Evolutionary conservation across 176 grass and related monocot species (phyloP).

Genomic region (Miscanthus lutarioriparius): DNA sequence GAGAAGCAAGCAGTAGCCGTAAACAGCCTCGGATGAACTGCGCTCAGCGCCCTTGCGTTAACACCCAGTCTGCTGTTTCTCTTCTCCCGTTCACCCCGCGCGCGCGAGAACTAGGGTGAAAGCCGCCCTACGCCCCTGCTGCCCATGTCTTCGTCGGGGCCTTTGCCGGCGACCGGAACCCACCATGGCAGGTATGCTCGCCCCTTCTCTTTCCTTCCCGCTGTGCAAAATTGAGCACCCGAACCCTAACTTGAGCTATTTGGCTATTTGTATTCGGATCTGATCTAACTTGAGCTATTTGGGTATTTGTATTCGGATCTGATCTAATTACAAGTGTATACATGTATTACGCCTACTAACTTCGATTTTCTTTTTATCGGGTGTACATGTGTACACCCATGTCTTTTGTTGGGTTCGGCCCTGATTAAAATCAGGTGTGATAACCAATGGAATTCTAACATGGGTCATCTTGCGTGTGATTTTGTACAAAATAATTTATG

Average conservation of each 20-base stretch:
- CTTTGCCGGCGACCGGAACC: background rate
- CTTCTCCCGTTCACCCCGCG: background rate
- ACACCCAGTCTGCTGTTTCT: background rate
- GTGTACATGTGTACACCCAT: background rate
- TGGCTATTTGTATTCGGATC: background rate
- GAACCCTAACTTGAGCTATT: background rate
- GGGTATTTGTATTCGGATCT: background rate
- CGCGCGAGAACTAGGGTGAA: background rate
- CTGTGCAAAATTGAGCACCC: background rate
- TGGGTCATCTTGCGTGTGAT: background rate
- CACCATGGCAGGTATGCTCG: background rate
- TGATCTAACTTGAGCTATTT: background rate
- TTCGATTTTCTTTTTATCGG: background rate
- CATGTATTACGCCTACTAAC: background rate
- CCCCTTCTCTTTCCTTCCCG: background rate
- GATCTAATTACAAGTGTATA: background rate
- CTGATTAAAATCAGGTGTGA: background rate
- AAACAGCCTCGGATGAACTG: background rate
- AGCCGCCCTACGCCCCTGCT: background rate
- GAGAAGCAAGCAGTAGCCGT: background rate
- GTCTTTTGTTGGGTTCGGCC: background rate
- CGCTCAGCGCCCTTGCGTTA: background rate
- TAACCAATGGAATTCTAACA: constrained; percentile 4
- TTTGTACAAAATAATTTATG: constrained; percentile 1
- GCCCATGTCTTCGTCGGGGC: background rate